Conservation (phyloP, 169 alveolate genomes). For the Plasmodium fragile region DNA sequence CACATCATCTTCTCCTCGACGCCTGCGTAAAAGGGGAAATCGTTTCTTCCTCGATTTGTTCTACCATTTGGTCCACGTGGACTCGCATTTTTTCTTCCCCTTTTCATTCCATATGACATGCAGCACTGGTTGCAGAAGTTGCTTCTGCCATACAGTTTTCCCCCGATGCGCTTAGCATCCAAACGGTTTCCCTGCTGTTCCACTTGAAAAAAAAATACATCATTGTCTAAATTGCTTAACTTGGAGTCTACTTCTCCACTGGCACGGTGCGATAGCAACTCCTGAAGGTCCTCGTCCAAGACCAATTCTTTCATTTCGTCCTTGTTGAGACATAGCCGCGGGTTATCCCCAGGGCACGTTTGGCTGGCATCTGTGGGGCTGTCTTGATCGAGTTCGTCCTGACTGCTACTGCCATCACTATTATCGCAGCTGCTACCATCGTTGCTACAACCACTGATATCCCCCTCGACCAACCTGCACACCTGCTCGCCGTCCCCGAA, state of each 20-base stretch:
- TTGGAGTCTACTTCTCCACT: not conserved
- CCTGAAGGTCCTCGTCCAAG: conserved; percentile 4
- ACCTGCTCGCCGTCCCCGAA: not conserved
- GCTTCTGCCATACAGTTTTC: conserved; percentile 34
- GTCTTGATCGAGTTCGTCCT: not conserved
- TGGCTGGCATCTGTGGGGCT: not conserved
- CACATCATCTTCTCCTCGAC: conserved; percentile 30
- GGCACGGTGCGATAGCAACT: not conserved
- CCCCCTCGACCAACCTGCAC: conserved; percentile 5
- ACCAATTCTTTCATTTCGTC: conserved; percentile 1
- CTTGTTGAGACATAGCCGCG: not conserved
- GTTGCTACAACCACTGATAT: not conserved
- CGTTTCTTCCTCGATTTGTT: not conserved
- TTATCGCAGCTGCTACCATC: not conserved
- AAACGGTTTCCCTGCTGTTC: not conserved
- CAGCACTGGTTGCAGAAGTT: conserved; percentile 47
- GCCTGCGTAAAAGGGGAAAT: conserved; percentile 25
- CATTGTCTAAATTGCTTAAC: not conserved
- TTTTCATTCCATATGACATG: conserved; percentile 35
- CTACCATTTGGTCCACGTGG: not conserved
- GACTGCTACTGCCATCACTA: not conserved
- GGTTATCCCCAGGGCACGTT: not conserved
- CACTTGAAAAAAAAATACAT: conserved; percentile 49
- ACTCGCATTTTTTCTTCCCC: not conserved
- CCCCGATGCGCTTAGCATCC: not conserved